Evolutionary conservation across 2,329 filamentous ascomycete species (phyloP).

Genomic region (Fusarium buxicola): DNA sequence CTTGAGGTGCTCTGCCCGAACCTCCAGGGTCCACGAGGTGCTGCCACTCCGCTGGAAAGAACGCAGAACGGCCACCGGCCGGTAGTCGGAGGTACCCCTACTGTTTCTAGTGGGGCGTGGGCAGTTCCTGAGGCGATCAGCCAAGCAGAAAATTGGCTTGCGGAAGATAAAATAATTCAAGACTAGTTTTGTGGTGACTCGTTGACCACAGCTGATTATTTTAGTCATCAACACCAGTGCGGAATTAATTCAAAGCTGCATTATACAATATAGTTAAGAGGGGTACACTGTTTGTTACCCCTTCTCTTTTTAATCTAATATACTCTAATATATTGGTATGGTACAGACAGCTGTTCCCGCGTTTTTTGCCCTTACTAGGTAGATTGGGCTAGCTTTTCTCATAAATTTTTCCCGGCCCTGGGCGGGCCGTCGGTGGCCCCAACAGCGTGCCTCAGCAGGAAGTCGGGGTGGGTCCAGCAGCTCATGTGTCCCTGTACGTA

Average conservation of each 20-base stretch:
- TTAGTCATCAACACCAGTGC: too few relatives aligned
- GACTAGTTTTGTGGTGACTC: too few relatives aligned
- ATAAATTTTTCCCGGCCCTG: constrained; percentile 27
- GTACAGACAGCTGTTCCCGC: too few relatives aligned
- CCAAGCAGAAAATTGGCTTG: too few relatives aligned
- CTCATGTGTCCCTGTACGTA: constrained; percentile 27
- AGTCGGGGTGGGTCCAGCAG: constrained; percentile 45
- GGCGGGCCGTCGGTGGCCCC: constrained; percentile 47
- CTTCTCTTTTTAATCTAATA: too few relatives aligned
- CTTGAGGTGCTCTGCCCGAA: constrained; percentile 3
- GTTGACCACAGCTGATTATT: too few relatives aligned
- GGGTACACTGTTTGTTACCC: too few relatives aligned
- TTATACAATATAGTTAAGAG: too few relatives aligned
- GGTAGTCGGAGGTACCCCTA: constrained; percentile 43
- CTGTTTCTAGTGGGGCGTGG: constrained; percentile 22
- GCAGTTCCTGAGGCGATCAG: constrained; percentile 24
- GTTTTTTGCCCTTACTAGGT: too few relatives aligned
- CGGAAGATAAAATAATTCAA: too few relatives aligned
- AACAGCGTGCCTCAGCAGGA: constrained; percentile 43
- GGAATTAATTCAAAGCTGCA: too few relatives aligned
- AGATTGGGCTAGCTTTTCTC: constrained; percentile 25
- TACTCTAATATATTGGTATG: too few relatives aligned
- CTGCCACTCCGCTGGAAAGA: constrained; percentile 3
- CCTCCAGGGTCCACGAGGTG: constrained; percentile 6
- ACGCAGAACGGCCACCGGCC: constrained; percentile 40